phyloP scores from a whole-genome alignment of 805 yeast genomes.

The Teunomyces panamensis region DNA sequence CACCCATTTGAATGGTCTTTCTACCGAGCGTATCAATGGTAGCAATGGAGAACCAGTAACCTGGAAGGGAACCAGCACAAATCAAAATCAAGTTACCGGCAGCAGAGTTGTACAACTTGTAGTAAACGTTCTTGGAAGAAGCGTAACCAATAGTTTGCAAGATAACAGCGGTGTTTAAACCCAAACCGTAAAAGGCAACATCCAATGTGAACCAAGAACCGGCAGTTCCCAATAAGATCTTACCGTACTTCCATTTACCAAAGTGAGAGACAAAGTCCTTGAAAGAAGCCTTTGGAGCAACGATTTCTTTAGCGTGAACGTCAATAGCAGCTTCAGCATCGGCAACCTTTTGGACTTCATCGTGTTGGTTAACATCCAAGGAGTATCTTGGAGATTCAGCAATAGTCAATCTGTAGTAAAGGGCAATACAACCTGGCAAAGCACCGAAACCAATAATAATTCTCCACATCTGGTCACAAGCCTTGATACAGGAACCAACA shows the following conservation, averaged over 20 bases:
- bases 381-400: slow-evolving; percentile 94
- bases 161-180: slow-evolving; percentile 77
- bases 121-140: slow-evolving; percentile 64
- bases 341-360: slow-evolving; percentile 53
- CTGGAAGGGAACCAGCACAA: slow-evolving; percentile 95
- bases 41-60: slow-evolving; percentile 84
- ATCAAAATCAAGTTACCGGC: slow-evolving; percentile 91
- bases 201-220: slow-evolving; percentile 90
- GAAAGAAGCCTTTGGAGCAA: slow-evolving; percentile 81
- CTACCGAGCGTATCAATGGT: slow-evolving; percentile 81
- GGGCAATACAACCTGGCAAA: slow-evolving; percentile 81
- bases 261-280: slow-evolving; percentile 72
- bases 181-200: slow-evolving; percentile 87
- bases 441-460: slow-evolving; percentile 83
- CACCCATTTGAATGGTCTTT: slow-evolving; percentile 75
- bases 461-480: slow-evolving; percentile 95
- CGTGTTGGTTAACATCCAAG: slow-evolving; percentile 66
- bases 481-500: slow-evolving; percentile 63
- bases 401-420: slow-evolving; percentile 88
- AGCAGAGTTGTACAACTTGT: slow-evolving; percentile 68
- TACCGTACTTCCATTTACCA: slow-evolving; percentile 82
- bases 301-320: slow-evolving; percentile 32
- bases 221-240: slow-evolving; percentile 83
- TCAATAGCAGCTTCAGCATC: slow-evolving; percentile 45
- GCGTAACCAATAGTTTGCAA: slow-evolving; percentile 85